A percentile compares a stretch with the other conserved stretches of the same genome.
These are phyloP conservation scores for Sarocladium oryzae DNA, from an alignment of 2,329 filamentous ascomycete genomes.

Conservation along the genomic window DNA sequence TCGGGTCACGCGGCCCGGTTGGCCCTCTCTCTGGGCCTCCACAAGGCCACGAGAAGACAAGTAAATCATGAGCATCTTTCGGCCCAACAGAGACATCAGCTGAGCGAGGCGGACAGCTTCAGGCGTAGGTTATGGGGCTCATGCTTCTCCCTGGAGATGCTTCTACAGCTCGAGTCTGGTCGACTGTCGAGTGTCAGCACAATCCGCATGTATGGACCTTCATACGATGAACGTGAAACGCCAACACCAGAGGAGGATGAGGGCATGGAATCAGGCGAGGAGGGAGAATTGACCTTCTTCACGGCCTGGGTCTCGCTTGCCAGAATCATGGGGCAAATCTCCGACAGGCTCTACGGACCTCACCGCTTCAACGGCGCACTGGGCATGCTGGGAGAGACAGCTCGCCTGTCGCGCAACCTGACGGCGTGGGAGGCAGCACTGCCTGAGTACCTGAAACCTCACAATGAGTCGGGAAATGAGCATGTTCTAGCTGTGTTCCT, in stretches of 20 bases:
- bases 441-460: not conserved
- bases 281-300: slow-evolving; percentile 1
- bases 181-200: not conserved
- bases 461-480: not conserved
- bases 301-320: not conserved
- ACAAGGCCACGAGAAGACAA: not conserved
- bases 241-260: not conserved
- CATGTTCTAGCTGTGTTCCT: not conserved
- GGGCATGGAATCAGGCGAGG: not conserved
- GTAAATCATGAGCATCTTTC: not conserved
- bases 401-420: not conserved
- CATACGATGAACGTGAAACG: not conserved
- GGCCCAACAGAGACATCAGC: not conserved
- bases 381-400: not conserved
- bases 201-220: not conserved
- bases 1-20: not conserved
- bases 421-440: not conserved
- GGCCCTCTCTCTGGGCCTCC: not conserved
- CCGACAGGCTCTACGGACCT: not conserved
- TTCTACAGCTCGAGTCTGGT: not conserved
- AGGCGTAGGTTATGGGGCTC: not conserved
- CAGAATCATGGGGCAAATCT: slow-evolving; percentile 1
- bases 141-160: slow-evolving; percentile 2
- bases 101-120: not conserved
- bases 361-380: not conserved